phyloP scores from a whole-genome alignment of 2,329 filamentous ascomycete species.

The Teratosphaeria zuluensis region DNA sequence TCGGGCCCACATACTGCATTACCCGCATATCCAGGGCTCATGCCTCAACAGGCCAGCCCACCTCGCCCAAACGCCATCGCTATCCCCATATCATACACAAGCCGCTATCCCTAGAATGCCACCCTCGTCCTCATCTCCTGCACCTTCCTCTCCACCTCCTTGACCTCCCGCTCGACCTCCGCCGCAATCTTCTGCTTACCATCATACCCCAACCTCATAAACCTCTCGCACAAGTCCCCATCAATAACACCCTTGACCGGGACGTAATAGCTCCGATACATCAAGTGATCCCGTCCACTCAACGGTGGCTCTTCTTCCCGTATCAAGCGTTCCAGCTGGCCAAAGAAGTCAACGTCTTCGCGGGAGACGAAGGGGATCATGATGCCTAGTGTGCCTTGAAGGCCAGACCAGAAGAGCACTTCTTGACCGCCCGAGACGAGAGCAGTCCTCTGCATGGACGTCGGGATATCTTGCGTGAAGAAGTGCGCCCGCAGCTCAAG shows the following conservation, averaged over 20 bases:
- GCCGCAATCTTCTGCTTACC: conserved; percentile 93
- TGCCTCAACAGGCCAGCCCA: too few species aligned
- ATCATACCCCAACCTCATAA: conserved; percentile 70
- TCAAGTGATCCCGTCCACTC: conserved; percentile 86
- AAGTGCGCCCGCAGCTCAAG: conserved; percentile 79
- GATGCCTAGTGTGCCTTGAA: conserved; percentile 90
- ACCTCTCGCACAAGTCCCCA: conserved; percentile 91
- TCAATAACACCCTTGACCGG: conserved; percentile 96
- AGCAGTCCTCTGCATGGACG: conserved; percentile 77
- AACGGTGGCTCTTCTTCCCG: conserved; percentile 78
- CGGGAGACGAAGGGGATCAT: conserved; percentile 84
- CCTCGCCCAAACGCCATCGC: not conserved
- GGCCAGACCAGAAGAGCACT: conserved; percentile 82
- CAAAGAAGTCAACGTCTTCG: conserved; percentile 96
- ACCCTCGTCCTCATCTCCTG: conserved; percentile 30
- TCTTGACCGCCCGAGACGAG: conserved; percentile 87
- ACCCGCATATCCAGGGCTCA: too few species aligned
- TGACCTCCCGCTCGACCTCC: conserved; percentile 79
- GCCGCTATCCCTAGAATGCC: conserved; percentile 18
- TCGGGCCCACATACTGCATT: too few species aligned
- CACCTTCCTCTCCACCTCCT: conserved; percentile 94
- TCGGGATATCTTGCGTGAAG: conserved; percentile 86
- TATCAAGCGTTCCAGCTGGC: conserved; percentile 81
- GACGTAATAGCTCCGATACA: conserved; percentile 91
- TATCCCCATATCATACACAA: not conserved